Evolutionary conservation across 2,329 filamentous ascomycete species (phyloP).

Genomic region (Trichoderma lentiforme): DNA sequence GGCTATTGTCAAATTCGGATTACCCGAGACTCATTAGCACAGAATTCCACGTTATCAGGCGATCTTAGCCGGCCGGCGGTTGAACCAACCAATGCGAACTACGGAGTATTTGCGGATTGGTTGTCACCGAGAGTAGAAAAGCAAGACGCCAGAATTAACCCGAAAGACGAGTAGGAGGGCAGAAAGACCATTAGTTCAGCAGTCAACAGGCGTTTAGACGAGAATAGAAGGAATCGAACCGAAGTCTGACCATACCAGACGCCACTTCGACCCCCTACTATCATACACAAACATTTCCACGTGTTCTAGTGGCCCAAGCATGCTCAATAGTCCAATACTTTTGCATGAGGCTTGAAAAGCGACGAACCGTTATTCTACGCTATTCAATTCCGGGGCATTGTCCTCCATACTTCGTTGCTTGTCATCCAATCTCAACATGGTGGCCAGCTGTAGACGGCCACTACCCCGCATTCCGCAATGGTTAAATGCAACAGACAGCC

Average conservation of each 20-base stretch:
- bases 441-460: not conserved
- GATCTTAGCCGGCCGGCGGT: not conserved
- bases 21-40: not conserved
- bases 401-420: not conserved
- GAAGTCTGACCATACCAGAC: not conserved
- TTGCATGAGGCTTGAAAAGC: not conserved
- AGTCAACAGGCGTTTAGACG: not conserved
- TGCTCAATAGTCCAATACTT: not conserved
- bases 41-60: not conserved
- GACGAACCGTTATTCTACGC: not conserved
- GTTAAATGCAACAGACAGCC: not conserved
- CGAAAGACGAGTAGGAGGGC: not conserved
- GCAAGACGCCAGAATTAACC: not conserved
- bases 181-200: not conserved
- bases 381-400: not conserved
- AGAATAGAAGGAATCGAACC: not conserved
- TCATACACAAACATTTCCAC: not conserved
- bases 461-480: not conserved
- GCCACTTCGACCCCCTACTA: not conserved
- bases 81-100: not conserved
- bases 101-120: not conserved
- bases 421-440: not conserved
- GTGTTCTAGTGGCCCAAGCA: not conserved
- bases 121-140: not conserved
- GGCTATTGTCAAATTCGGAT: constrained; percentile 12